Evolutionary conservation across 371 early-diverging fungal species (phyloP).

Genomic region (Saksenaea oblongispora): DNA sequence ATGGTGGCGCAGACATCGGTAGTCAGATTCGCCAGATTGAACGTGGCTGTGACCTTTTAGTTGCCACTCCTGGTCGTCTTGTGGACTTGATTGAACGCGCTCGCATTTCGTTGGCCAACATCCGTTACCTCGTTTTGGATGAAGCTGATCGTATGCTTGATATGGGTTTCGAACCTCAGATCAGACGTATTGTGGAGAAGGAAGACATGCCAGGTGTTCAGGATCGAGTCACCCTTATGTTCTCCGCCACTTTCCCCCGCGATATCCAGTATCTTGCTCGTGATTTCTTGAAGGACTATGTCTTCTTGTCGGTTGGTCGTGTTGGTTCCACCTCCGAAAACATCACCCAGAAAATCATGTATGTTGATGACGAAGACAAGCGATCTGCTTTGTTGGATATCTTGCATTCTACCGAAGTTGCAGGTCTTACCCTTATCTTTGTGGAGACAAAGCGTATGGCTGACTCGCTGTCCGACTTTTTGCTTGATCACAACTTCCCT

Average conservation of each 20-base stretch:
- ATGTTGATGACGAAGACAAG: constrained; percentile 63
- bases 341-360: constrained; percentile 73
- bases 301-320: constrained; percentile 50
- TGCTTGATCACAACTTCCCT: constrained; percentile 59
- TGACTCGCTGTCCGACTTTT: constrained; percentile 40
- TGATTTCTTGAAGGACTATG: constrained; percentile 75
- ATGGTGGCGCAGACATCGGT: constrained; percentile 89
- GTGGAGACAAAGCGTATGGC: constrained; percentile 83
- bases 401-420: constrained; percentile 38
- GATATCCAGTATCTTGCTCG: constrained; percentile 89
- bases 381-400: constrained; percentile 36
- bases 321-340: constrained; percentile 57
- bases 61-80: constrained; percentile 98
- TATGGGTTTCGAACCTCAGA: constrained; percentile 98
- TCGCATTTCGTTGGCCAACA: constrained; percentile 75
- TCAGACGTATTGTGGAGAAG: constrained; percentile 90
- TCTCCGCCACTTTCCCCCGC: constrained; percentile 98
- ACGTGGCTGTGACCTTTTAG: constrained; percentile 91
- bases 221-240: constrained; percentile 97
- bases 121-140: constrained; percentile 92
- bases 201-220: constrained; percentile 65
- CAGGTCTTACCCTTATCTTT: constrained; percentile 79
- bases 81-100: constrained; percentile 91
- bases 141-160: constrained; percentile 99
- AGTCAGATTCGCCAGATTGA: constrained; percentile 84